Base-by-base conservation (phyloP, 2,329 filamentous ascomycete species). In the Pseudogymnoascus pannorum region DNA sequence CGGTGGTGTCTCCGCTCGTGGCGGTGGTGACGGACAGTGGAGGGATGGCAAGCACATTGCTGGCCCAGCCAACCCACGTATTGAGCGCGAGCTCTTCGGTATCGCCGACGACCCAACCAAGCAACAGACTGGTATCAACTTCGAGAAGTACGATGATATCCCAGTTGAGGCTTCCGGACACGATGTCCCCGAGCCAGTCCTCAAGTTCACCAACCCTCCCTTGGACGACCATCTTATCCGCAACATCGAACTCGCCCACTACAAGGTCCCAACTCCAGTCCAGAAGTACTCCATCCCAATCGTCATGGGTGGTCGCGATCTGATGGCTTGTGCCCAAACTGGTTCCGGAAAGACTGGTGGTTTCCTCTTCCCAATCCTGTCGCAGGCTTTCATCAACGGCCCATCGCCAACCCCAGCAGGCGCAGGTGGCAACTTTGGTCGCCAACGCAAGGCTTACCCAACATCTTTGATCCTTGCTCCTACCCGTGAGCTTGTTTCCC, bases 241-340 rank as follows among this genome's bases (percentile, higher is more conserved):
- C 77, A 99, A 97, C 85, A 97, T 99, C 73, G 87, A 91, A 74
- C 83, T 97, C 61, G 91, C 94, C 66, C 89, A 89, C 72, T 99
- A 99, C 85, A 92, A 93, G 77, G 87, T 92, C 51, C 94, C 94
- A 61, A 99, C 94, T 1, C 94, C 94, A 24, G 94, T 99, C 60
- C 94, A 99, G 79, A 99, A 99, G 78, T 97, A 99, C 82, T 97
- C 94, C 3, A 96, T 99, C 62, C 94, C 94, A 68, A 99, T 99
- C 72, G 94, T 99, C 74, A 96, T 96, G 90, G 88, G 87, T 70
- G 94, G 94, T 66, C 92, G 94, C 78, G 94, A 99, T 78, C 82
- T 99, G 74, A 99, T 99, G 94, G 94, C 94, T 77, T 99, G 94
- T 82, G 94, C 94, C 71, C 94, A 99, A 84, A 99, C 94, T 70